Conservation (phyloP, 441 rosid species). For the Gossypium laxum region DNA sequence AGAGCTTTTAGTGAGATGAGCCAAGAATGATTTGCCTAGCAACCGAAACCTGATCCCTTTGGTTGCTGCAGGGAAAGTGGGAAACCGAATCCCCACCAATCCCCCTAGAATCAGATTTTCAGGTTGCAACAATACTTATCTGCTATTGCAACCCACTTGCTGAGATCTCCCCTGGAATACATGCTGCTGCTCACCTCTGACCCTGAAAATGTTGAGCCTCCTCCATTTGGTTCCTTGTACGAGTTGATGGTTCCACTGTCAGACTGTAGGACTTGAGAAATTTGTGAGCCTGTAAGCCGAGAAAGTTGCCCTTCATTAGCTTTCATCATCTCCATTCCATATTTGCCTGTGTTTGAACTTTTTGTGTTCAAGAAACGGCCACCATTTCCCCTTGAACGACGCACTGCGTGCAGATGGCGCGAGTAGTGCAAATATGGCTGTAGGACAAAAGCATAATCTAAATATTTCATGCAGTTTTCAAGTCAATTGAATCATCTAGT, state of each 20-base stretch:
- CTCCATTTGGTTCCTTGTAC: conserved; percentile 31
- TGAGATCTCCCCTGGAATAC: conserved; percentile 31
- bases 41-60: conserved; percentile 20
- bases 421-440: conserved; percentile 89
- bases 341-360: conserved; percentile 19
- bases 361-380: conserved; percentile 79
- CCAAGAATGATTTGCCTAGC: conserved; percentile 27
- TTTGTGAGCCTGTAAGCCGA: conserved; percentile 55
- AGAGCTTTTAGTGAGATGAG: conserved; percentile 54
- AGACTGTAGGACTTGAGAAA: conserved; percentile 61
- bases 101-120: conserved; percentile 28
- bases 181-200: conserved; percentile 58
- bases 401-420: conserved; percentile 83
- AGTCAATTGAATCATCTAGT: too few species aligned
- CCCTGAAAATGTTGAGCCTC: conserved; percentile 37
- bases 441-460: conserved; percentile 10
- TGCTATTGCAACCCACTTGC: conserved; percentile 54
- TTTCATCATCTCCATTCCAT: conserved; percentile 26
- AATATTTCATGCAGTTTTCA: too few species aligned
- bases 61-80: conserved; percentile 27
- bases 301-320: conserved; percentile 8
- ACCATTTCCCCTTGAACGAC: conserved; percentile 79
- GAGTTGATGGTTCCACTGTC: conserved; percentile 48
- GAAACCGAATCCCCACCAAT: too few species aligned
- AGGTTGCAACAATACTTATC: conserved; percentile 44